These are phyloP conservation scores for Colletotrichum musae DNA, from an alignment of 2,329 filamentous ascomycete species.

Conservation along the genomic window DNA sequence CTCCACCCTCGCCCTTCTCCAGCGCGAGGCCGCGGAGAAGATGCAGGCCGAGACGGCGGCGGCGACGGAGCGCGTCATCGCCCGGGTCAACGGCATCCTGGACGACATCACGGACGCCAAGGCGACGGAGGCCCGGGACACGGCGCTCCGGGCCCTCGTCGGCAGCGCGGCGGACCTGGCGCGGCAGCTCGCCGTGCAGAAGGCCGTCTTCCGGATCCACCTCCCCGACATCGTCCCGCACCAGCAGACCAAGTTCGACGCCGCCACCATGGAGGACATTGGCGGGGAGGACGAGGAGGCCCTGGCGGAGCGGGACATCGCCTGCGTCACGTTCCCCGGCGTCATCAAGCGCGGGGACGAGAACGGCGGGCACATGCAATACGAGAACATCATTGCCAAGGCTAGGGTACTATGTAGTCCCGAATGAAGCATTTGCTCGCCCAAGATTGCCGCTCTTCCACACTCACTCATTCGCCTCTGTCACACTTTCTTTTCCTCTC, in stretches of 20 bases:
- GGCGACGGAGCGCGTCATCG: constrained; percentile 60
- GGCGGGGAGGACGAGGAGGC: constrained; percentile 73
- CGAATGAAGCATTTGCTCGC: constrained; percentile 51
- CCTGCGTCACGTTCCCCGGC: constrained; percentile 75
- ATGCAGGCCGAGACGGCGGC: constrained; percentile 62
- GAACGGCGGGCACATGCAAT: constrained; percentile 72
- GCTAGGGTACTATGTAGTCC: constrained; percentile 74
- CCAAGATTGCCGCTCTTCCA: too few relatives aligned
- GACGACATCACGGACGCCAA: constrained; percentile 61
- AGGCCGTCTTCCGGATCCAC: constrained; percentile 68
- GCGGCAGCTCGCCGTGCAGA: constrained; percentile 70
- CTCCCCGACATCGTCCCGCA: constrained; percentile 70
- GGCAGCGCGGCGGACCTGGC: constrained; percentile 69
- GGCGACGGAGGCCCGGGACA: constrained; percentile 61
- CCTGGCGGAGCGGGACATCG: constrained; percentile 66
- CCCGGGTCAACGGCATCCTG: constrained; percentile 64
- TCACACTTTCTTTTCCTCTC: too few relatives aligned
- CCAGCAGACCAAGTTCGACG: constrained; percentile 70
- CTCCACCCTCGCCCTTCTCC: constrained; percentile 72
- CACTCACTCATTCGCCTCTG: too few relatives aligned
- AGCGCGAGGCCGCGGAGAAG: constrained; percentile 64
- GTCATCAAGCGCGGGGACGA: constrained; percentile 77
- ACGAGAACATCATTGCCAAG: constrained; percentile 75
- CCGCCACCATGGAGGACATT: constrained; percentile 75
- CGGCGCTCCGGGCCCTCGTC: constrained; percentile 67